Percentiles rank a stretch among this genome's conserved stretches.
Evolutionary conservation across 208 protist genomes (phyloP).

Genomic region (Trypanosoma conorhini): DNA sequence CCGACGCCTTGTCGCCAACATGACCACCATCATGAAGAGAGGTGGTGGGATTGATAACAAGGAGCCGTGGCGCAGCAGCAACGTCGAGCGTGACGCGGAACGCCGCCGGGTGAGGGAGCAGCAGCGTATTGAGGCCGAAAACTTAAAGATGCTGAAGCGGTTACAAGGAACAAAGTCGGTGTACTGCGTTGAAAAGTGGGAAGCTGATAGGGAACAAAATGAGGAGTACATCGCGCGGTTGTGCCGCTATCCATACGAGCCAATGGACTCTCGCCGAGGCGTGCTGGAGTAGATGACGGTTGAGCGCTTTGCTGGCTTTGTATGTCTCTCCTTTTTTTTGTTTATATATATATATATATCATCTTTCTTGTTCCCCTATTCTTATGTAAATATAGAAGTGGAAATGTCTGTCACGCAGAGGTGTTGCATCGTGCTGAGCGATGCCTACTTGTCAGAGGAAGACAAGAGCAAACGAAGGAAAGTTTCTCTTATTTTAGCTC

Average conservation of each 20-base stretch:
- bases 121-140: slow-evolving; percentile 48
- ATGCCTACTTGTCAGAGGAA: background rate
- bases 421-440: background rate
- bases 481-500: background rate
- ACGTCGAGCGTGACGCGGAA: slow-evolving; percentile 48
- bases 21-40: slow-evolving; percentile 68
- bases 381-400: background rate
- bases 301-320: background rate
- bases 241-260: slow-evolving; percentile 57
- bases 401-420: background rate
- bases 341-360: background rate
- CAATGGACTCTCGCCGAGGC: slow-evolving; percentile 26
- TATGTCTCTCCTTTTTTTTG: slow-evolving; percentile 14
- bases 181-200: slow-evolving; percentile 49
- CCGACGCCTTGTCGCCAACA: slow-evolving; percentile 50
- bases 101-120: slow-evolving; percentile 38
- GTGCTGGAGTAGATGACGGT: slow-evolving; percentile 4
- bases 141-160: slow-evolving; percentile 51
- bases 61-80: slow-evolving; percentile 54
- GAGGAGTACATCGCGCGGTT: slow-evolving; percentile 52
- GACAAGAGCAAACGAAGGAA: background rate
- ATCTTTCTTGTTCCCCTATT: slow-evolving; percentile 4
- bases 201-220: slow-evolving; percentile 45
- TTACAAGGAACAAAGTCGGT: slow-evolving; percentile 46
- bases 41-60: slow-evolving; percentile 63